Percentiles rank a stretch among this genome's conserved stretches.
Evolutionary conservation across 805 yeast genomes (phyloP).

Genomic region (Kodamaea kaohsiungensis): DNA sequence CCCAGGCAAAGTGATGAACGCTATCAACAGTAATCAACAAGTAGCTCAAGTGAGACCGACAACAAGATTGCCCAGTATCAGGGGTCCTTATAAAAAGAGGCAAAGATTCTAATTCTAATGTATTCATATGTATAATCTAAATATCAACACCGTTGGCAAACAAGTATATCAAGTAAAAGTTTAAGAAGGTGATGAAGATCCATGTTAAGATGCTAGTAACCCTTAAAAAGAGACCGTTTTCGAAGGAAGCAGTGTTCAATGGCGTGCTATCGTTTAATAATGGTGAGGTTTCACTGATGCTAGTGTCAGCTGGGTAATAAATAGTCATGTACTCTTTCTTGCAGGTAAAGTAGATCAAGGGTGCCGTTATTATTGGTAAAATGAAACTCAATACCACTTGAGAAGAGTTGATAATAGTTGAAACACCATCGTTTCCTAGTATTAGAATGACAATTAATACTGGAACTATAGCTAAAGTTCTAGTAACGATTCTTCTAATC

Average conservation of each 20-base stretch:
- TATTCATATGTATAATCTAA: slow-evolving; percentile 13
- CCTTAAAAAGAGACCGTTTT: slow-evolving; percentile 37
- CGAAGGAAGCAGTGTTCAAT: slow-evolving; percentile 32
- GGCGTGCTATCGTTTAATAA: slow-evolving; percentile 13
- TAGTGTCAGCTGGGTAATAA: slow-evolving; percentile 20
- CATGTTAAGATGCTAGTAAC: slow-evolving; percentile 39
- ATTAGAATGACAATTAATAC: slow-evolving; percentile 38
- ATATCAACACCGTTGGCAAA: slow-evolving; percentile 44
- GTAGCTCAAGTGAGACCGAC: slow-evolving; percentile 15
- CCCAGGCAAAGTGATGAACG: slow-evolving; percentile 17
- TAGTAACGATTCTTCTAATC: slow-evolving; percentile 43
- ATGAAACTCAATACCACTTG: slow-evolving; percentile 47
- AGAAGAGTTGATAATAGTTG: slow-evolving; percentile 45
- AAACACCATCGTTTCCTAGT: slow-evolving; percentile 46
- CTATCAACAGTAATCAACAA: slow-evolving; percentile 3
- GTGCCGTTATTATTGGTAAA: slow-evolving; percentile 46
- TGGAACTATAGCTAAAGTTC: slow-evolving; percentile 44
- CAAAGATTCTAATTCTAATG: slow-evolving; percentile 15
- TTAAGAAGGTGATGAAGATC: slow-evolving; percentile 40
- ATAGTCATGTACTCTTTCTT: slow-evolving; percentile 42
- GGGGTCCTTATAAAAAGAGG: slow-evolving; percentile 41
- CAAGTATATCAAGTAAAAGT: slow-evolving; percentile 41
- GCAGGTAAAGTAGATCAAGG: slow-evolving; percentile 46
- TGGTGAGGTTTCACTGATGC: slow-evolving; percentile 15
- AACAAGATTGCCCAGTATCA: slow-evolving; percentile 38